These are phyloP conservation scores for Glonium stellatum DNA, from an alignment of 495 filamentous ascomycete genomes.

Conservation along the genomic window DNA sequence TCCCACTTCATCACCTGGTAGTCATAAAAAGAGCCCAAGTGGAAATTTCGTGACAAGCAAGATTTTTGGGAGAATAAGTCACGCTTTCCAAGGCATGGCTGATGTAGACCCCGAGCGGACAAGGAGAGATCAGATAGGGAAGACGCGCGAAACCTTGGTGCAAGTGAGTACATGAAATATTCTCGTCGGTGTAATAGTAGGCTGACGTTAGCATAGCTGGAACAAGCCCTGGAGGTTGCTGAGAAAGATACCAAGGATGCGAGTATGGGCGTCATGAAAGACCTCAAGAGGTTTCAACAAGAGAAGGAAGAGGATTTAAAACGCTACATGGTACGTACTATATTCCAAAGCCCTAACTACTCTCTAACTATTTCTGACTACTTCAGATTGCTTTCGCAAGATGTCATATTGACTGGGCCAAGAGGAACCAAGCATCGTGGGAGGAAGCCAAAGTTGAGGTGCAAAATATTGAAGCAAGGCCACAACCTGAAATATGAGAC, in stretches of 20 bases:
- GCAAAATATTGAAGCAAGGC: conserved; percentile 60
- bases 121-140: conserved; percentile 85
- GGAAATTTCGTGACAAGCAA: conserved; percentile 81
- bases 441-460: conserved; percentile 91
- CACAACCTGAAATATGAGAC: conserved; percentile 6
- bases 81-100: conserved; percentile 91
- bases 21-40: conserved; percentile 65
- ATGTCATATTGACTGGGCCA: conserved; percentile 97
- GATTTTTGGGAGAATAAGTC: conserved; percentile 89
- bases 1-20: conserved; percentile 33
- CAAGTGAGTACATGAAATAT: conserved; percentile 42
- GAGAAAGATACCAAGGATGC: conserved; percentile 89
- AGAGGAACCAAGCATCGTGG: conserved; percentile 93
- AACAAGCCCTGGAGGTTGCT: conserved; percentile 79
- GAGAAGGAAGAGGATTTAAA: conserved; percentile 93
- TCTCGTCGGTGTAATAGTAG: too few species aligned
- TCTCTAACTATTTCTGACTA: background rate
- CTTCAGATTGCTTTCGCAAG: conserved; percentile 80
- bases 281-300: conserved; percentile 83
- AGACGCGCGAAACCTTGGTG: conserved; percentile 69
- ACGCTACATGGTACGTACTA: conserved; percentile 80
- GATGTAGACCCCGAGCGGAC: conserved; percentile 93
- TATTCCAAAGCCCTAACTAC: background rate
- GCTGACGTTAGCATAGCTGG: conserved; percentile 50
- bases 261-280: conserved; percentile 74